phyloP scores from a whole-genome alignment of 192 early-diverging fungal species.

The Dissophora globulifera region DNA sequence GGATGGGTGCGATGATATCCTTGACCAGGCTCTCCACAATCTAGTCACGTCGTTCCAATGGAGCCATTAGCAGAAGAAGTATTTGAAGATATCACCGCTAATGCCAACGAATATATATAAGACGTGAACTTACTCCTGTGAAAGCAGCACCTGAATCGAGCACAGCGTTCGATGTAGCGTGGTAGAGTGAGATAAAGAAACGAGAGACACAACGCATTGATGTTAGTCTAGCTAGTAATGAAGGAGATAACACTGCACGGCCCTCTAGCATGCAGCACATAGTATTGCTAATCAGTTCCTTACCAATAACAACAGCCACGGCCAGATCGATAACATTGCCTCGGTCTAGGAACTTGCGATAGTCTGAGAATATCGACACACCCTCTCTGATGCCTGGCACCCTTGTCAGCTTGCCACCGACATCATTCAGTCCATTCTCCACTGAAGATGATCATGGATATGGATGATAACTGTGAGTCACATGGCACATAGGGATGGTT shows the following conservation, averaged over 20 bases:
- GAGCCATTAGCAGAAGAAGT: neutral
- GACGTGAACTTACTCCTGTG: constrained; percentile 48
- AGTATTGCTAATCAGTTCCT: too few relatives aligned
- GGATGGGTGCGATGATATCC: constrained; percentile 67
- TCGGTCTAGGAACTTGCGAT: constrained; percentile 60
- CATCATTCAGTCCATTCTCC: constrained; percentile 31
- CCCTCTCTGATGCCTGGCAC: constrained; percentile 54
- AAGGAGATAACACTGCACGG: too few relatives aligned
- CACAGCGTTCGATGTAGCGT: too few relatives aligned
- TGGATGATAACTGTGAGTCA: too few relatives aligned
- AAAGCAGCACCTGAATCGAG: constrained; percentile 59
- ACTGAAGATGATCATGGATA: constrained; percentile 5
- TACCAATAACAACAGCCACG: constrained; percentile 75
- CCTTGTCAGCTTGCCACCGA: constrained; percentile 29
- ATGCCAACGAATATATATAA: neutral
- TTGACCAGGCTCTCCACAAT: constrained; percentile 54
- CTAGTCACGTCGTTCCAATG: too few relatives aligned
- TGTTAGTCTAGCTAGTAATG: too few relatives aligned
- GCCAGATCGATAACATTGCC: constrained; percentile 73
- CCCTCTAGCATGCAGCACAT: too few relatives aligned
- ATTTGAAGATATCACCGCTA: neutral
- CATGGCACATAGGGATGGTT: too few relatives aligned
- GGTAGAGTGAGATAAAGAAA: too few relatives aligned
- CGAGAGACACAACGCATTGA: too few relatives aligned
- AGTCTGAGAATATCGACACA: constrained; percentile 60